Conservation (phyloP, 768 basidiomycete genomes). For the Trametes cubensis region DNA sequence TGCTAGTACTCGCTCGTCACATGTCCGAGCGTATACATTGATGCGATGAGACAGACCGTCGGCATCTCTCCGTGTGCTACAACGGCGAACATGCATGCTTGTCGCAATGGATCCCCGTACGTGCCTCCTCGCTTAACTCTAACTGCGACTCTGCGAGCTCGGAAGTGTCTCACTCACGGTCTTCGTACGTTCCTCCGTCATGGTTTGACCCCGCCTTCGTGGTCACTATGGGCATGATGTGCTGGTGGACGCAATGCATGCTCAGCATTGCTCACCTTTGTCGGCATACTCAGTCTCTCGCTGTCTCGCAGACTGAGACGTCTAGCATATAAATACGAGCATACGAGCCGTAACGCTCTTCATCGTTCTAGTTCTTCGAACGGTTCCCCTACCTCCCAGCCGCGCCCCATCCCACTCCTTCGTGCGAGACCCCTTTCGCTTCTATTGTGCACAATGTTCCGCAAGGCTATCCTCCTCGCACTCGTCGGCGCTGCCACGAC, state of each 20-base stretch:
- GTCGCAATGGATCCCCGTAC: no score
- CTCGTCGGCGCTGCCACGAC: constrained; percentile 23
- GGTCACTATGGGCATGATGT: neutral
- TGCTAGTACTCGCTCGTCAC: no score
- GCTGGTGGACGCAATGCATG: neutral
- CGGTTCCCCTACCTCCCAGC: constrained; percentile 4
- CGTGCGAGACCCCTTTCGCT: constrained; percentile 14
- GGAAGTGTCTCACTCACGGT: neutral
- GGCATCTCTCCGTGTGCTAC: no score
- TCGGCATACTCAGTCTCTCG: neutral
- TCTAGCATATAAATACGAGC: constrained; percentile 4
- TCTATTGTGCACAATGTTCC: constrained; percentile 11
- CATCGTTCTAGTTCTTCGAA: constrained; percentile 17
- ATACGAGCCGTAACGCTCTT: neutral
- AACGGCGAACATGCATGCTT: no score
- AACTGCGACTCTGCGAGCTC: neutral
- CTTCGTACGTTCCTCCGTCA: neutral
- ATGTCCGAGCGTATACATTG: no score
- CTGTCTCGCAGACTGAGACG: neutral
- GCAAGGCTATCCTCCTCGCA: constrained; percentile 20
- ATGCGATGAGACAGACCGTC: no score
- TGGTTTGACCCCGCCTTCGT: no score
- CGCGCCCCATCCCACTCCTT: constrained; percentile 3
- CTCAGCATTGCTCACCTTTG: neutral
- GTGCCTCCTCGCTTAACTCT: neutral